Base-by-base conservation (phyloP, 768 basidiomycete species). In the Boletus edulis region DNA sequence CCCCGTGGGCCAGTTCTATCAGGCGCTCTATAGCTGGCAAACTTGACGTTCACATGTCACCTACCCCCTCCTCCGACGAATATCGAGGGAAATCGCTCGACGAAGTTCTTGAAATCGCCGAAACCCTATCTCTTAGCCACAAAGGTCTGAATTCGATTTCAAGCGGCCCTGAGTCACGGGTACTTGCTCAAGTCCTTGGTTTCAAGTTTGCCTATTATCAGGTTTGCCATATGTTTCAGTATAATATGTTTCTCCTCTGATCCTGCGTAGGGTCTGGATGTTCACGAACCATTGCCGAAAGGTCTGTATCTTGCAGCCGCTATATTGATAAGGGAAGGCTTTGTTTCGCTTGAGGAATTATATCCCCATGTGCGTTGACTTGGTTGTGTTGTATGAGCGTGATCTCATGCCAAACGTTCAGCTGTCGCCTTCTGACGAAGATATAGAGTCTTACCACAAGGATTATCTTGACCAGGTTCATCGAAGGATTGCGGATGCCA, bases 191-290 rank as follows among this genome's bases (percentile, higher is more conserved):
- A 73, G 90, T 98, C 8, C 76, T 99, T 20, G 97, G 97, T n/a
- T 98, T 98, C 81, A 99, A 99, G 72, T 96, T 97, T 64, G 80
- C 82, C 10, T 86, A 87, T 68, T 95, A 96, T 71, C 88, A 95
- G 75, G 95, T 94, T 59, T 46, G 80, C 62, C 54, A 41, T 57
- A 43, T 27, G n/a, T 37, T 40, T 11, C 35, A 15, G 14, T 17
- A 20, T 39, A 39, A 20, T 39, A 39, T 42, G 18, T 53, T 43
- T 51, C 39, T 46, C 37, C 35, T 62, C 61, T 71, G 49, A 67
- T 39, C 20, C 3, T 35, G 37, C 5, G 6, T 57, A 89, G 85
- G 75, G 76, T 17, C 67, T 78, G 27, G 87, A 88, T 10, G 78
- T 79, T 2, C 68, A 74, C 27, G 89, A 94, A 60, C 56, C 72